Evolutionary conservation across 2,329 filamentous ascomycete species (phyloP), one percentile per base, ranked within the genome.

Genomic region (Coniochaeta sp.): DNA sequence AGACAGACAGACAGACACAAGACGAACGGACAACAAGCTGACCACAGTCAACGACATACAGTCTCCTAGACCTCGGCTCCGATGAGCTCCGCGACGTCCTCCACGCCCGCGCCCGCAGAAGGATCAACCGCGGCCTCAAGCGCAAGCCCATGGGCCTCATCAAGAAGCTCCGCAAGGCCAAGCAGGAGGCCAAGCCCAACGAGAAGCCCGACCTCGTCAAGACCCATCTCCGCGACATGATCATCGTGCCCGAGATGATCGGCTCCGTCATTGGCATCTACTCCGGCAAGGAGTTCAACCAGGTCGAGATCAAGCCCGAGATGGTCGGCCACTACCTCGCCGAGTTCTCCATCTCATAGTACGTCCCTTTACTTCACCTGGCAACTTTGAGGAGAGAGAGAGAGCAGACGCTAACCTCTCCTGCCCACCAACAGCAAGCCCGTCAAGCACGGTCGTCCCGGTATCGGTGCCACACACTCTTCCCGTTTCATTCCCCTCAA

Each of bases 401-500:
- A 4, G 3, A 18, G 28, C 22, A 30, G 14, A 4, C 12, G 58
- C 82, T 87, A 73, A 88, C 76, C 65, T 14, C 27, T 32, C 9
- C 20, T n/a, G 9, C 45, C 62, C 52, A 59, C 48, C 35, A 55
- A 71, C 68, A 95, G 91, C 89, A 91, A 91, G 82, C 94, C 94
- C 71, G 94, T 99, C 87, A 99, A 97, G 89, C 94, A 99, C 88
- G 94, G 94, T 86, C 84, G 94, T 78, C 94, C 94, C 71, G 94
- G 94, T 97, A 99, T 99, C 72, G 94, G 94, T 95, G 94, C 94
- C 71, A 99, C 94, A 67, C 91, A 99, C 89, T 97, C 92, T 82
- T 99, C 94, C 77, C 91, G 94, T 86, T 99, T 99, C 88, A 99
- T 99, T 83, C 94, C 94, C 77, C 88, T 99, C 77, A 99, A 99